Evolutionary conservation across 495 filamentous ascomycete genomes (phyloP).

Genomic region (Xylaria flabelliformis): DNA sequence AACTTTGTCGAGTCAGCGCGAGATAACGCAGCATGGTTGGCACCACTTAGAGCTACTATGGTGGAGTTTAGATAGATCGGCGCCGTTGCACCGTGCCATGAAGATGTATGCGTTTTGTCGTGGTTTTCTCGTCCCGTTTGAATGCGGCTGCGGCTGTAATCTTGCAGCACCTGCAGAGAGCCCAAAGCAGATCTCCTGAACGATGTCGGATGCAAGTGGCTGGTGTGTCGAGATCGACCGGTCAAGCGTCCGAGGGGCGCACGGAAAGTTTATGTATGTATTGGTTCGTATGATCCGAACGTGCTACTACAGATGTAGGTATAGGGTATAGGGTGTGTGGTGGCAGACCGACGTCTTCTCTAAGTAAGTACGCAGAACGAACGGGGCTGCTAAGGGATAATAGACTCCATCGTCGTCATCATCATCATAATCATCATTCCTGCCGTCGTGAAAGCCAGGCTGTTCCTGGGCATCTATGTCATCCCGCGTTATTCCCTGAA

Average conservation of each 20-base stretch:
- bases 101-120: conserved; percentile 26
- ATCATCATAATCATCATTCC: not conserved
- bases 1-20: conserved; percentile 23
- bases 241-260: conserved; percentile 16
- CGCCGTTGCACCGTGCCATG: conserved; percentile 33
- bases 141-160: conserved; percentile 42
- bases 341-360: not conserved
- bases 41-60: conserved; percentile 35
- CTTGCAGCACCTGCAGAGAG: conserved; percentile 37
- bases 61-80: conserved; percentile 34
- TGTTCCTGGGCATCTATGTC: conserved; percentile 6
- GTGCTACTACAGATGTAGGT: not conserved
- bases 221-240: conserved; percentile 19
- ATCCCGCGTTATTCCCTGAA: conserved; percentile 19
- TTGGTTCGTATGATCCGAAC: not conserved
- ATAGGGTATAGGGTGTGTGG: too few species aligned
- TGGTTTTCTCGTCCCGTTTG: conserved; percentile 31
- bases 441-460: conserved; percentile 12
- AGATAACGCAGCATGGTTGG: conserved; percentile 39
- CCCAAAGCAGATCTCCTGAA: conserved; percentile 33
- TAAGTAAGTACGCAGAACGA: not conserved
- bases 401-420: not conserved
- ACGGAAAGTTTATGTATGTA: conserved; percentile 18
- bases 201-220: conserved; percentile 27
- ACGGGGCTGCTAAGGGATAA: not conserved